Evolutionary conservation across 2,329 filamentous ascomycete genomes (phyloP), one percentile per base, ranked within the genome.

Genomic region (Neurospora crassa): DNA sequence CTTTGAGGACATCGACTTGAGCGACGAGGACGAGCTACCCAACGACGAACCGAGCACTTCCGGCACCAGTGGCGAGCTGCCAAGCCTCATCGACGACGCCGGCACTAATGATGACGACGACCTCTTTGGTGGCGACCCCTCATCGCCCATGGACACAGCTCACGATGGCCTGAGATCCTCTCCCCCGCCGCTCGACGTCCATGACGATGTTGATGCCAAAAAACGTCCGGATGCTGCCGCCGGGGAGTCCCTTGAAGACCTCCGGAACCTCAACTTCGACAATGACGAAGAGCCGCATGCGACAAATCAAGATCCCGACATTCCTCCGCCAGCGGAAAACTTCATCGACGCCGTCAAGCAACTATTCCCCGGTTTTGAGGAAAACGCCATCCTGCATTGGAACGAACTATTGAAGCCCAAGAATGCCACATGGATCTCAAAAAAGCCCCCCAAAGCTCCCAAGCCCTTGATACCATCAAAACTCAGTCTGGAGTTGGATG

Each of bases 1-100:
- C 78, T 99, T 86, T 63, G 84, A 96, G 73, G 95, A 99, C 78
- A 98, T 87, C 76, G 95, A 99, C 78, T 97, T 87, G 76, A 94
- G 98, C 73, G 95, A 98, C 79, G 94, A 73, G 34, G 73, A 96
- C 78, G 94, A 97, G 74, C 86, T 97, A 8, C 91, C 93, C 12
- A 93, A 96, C 7, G 93, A 96, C 74, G 90, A 92, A 72, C 87
- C 90, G 70, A 81, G 80, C 40, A 80, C 80, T 12, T 80, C 78
- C 5, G 80, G 78, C 69, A 77, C 79, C 18, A 84, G 83, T 16
- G 79, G 82, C 67, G 84, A 88, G 70, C 78, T 85, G n/a, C 86
- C 86, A 0, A 84, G 83, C 12, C 78, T 88, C 40, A 87, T 85
- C 1, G 88, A 90, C 73, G 88, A 90, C 76, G 86, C 85, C 67